phyloP scores from a whole-genome alignment of 495 filamentous ascomycete species.

The Talaromyces stipitatus region DNA sequence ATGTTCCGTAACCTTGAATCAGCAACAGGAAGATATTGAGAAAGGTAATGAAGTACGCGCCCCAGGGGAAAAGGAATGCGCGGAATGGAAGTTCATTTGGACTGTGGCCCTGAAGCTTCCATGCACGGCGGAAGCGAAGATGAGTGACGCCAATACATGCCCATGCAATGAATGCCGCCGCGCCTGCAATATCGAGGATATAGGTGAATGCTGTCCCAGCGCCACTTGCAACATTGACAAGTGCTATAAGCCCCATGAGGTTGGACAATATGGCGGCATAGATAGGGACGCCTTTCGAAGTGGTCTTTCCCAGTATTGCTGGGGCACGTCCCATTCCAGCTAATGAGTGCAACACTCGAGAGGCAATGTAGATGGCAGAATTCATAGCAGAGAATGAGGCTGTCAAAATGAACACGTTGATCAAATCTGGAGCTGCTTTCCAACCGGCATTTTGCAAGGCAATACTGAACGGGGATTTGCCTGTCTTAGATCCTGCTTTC shows the following conservation, averaged over 20 bases:
- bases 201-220: constrained; percentile 49
- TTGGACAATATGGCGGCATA: constrained; percentile 35
- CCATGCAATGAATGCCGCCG: constrained; percentile 51
- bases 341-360: constrained; percentile 49
- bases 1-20: constrained; percentile 5
- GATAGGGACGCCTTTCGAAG: constrained; percentile 51
- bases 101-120: constrained; percentile 52
- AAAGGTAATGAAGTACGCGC: neutral
- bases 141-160: constrained; percentile 48
- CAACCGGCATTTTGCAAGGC: constrained; percentile 44
- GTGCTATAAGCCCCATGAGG: constrained; percentile 46
- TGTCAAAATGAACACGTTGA: constrained; percentile 38
- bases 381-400: constrained; percentile 43
- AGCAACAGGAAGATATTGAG: constrained; percentile 4
- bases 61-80: constrained; percentile 5
- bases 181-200: constrained; percentile 47
- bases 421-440: constrained; percentile 26
- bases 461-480: constrained; percentile 50
- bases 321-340: constrained; percentile 48
- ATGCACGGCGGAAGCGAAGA: constrained; percentile 54
- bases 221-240: constrained; percentile 42
- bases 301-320: constrained; percentile 45
- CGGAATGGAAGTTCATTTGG: constrained; percentile 62
- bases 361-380: constrained; percentile 51
- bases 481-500: constrained; percentile 32